Evolutionary conservation across 345 rosid species (phyloP).

Genomic region (Brassica napus): Da-Ae NC_063436.1:31995001-31995500

Average conservation of each 20-base stretch:
- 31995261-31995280: conserved; percentile 36
- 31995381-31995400: too few relatives aligned
- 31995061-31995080: neutral
- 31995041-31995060: neutral
- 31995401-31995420: too few relatives aligned
- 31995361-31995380: neutral
- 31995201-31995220: conserved; percentile 45
- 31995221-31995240: conserved; percentile 41
- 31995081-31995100: conserved; percentile 8
- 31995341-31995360: conserved; percentile 9
- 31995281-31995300: conserved; percentile 44
- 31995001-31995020: neutral
- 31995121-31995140: conserved; percentile 31
- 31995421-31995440: too few relatives aligned
- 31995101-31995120: conserved; percentile 38
- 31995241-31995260: conserved; percentile 39
- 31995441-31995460: too few relatives aligned
- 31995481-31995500: too few relatives aligned
- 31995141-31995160: conserved; percentile 27
- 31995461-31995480: too few relatives aligned
- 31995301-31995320: conserved; percentile 33
- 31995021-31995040: neutral
- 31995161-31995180: conserved; percentile 25
- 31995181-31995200: conserved; percentile 28
- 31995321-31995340: conserved; percentile 19